Evolutionary conservation across 164 flowering plant genomes (phyloP), one percentile per base, ranked within the genome.

Genomic region (Tetracentron sinense): DNA sequence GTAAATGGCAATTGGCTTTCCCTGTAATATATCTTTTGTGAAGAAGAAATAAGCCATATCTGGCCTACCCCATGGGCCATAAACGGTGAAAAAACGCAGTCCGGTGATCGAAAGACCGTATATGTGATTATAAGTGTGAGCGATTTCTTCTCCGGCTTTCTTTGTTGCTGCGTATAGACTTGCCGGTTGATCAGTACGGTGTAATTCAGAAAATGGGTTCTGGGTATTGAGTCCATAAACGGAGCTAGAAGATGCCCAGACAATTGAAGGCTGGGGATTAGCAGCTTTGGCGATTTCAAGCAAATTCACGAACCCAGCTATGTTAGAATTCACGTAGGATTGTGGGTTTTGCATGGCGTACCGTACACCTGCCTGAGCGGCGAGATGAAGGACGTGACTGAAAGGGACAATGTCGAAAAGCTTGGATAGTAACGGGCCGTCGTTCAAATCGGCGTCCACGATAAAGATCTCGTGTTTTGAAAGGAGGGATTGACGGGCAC

Each of bases 341-440:
- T n/a, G n/a, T n/a, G n/a, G n/a, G n/a, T n/a, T n/a, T n/a, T n/a
- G 68, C 90, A 92, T 85, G 14, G 98, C 98, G 76, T 92, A 92
- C 0, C 98, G 88, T 0, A 92, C 98, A n/a, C n/a, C n/a, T n/a
- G n/a, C n/a, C n/a, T n/a, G n/a, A n/a, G n/a, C n/a, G n/a, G n/a
- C n/a, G n/a, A 92, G 76, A 70, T 92, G 98, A 20, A 92, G 86
- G n/a, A 92, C 64, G 73, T 92, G 98, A 0, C 91, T 80, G 75
- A 92, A 88, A 0, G 93, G 91, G 5, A 85, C 98, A 14, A 88
- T 75, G 69, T 86, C 91, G 79, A 90, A 89, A 7, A 92, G 80
- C 72, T 90, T 86, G 1, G 73, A 17, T 1, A 92, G 69, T 42
- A 92, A 44, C 0, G 75, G 63, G 7, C 52, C 76, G 65, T 92